A percentile compares a stretch with the other conserved stretches of the same genome.
phyloP scores from a whole-genome alignment of 2,329 filamentous ascomycete species.

The Akanthomyces lecanii region DNA sequence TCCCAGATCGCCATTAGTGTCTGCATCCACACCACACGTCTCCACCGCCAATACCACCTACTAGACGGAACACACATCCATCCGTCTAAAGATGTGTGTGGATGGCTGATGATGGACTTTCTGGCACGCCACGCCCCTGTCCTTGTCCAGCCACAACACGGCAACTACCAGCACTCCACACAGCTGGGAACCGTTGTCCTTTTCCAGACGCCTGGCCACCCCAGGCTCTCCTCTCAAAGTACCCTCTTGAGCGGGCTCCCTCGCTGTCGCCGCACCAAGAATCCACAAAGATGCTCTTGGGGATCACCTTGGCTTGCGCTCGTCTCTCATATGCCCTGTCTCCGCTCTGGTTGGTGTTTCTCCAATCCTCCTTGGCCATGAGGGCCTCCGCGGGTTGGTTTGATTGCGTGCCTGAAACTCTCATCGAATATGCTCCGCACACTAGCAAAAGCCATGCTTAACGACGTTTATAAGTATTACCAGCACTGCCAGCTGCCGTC shows the following conservation, averaged over 20 bases:
- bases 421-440: neutral
- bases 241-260: neutral
- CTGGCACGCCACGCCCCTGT: conserved; percentile 1
- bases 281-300: neutral
- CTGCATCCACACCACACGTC: conserved; percentile 6
- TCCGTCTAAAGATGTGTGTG: neutral
- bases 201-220: neutral
- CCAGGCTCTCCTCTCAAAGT: neutral
- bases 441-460: neutral
- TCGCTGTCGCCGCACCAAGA: neutral
- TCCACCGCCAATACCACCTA: neutral
- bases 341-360: neutral
- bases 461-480: neutral
- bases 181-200: conserved; percentile 13
- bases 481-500: neutral
- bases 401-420: neutral
- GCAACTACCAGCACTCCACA: conserved; percentile 12
- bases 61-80: neutral
- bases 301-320: neutral
- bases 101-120: conserved; percentile 10
- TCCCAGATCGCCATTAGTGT: conserved; percentile 17
- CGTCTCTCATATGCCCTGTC: neutral
- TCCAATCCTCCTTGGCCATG: neutral
- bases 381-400: neutral
- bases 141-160: conserved; percentile 13